These are phyloP conservation scores for Ascochyta fabae DNA, from an alignment of 2,329 filamentous ascomycete genomes.

Conservation along the genomic window DNA sequence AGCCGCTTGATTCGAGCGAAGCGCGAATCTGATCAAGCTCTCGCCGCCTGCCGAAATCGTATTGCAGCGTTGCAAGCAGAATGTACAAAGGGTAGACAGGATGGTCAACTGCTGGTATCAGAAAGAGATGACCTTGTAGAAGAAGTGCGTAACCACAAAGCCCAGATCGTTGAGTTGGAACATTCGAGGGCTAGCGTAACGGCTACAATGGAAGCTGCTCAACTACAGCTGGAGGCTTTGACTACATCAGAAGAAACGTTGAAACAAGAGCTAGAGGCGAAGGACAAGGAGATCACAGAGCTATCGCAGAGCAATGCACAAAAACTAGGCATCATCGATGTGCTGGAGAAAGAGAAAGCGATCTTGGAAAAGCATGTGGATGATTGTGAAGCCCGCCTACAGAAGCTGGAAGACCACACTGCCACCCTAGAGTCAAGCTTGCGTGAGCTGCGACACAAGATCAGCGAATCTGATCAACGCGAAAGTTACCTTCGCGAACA, in stretches of 20 bases:
- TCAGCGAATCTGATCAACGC: constrained; percentile 29
- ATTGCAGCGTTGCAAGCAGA: constrained; percentile 44
- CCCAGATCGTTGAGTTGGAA: constrained; percentile 38
- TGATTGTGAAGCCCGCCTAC: constrained; percentile 22
- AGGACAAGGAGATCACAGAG: constrained; percentile 35
- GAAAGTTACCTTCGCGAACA: constrained; percentile 32
- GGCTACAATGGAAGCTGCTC: constrained; percentile 30
- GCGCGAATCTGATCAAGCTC: constrained; percentile 46
- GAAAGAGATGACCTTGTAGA: constrained; percentile 32
- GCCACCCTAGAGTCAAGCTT: constrained; percentile 32
- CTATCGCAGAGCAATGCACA: constrained; percentile 28
- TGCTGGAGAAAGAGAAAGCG: constrained; percentile 33
- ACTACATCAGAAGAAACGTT: constrained; percentile 28
- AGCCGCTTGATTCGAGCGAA: constrained; percentile 47
- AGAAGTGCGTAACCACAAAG: constrained; percentile 38
- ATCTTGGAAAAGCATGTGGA: constrained; percentile 29
- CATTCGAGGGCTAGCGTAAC: constrained; percentile 33
- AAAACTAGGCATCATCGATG: constrained; percentile 28
- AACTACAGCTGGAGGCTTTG: constrained; percentile 30
- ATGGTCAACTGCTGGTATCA: constrained; percentile 24
- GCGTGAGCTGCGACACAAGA: constrained; percentile 21
- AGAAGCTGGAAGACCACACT: constrained; percentile 32
- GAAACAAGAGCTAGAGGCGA: constrained; percentile 31
- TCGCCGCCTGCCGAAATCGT: constrained; percentile 43
- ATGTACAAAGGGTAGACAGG: constrained; percentile 36